Conservation (phyloP, 805 yeast genomes). For the Saturnispora silvae region DNA sequence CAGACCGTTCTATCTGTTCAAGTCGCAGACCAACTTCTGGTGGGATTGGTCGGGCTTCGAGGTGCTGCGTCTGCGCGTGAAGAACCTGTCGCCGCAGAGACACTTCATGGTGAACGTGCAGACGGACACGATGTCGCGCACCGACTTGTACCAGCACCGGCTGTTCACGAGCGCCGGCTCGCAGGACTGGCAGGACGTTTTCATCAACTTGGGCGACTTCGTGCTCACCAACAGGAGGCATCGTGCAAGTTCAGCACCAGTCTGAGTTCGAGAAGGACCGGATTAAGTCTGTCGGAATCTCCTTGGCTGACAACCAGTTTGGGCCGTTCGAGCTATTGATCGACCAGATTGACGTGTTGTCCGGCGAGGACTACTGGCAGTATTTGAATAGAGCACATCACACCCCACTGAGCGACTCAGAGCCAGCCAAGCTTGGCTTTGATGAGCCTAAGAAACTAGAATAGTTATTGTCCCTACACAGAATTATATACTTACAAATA, state of each 20-base stretch:
- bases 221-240: constrained; percentile 80
- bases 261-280: constrained; percentile 48
- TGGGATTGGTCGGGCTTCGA: constrained; percentile 65
- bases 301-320: constrained; percentile 64
- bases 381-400: constrained; percentile 20
- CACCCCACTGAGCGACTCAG: no score
- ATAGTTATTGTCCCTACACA: no score
- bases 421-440: no score
- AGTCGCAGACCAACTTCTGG: constrained; percentile 31
- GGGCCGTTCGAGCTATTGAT: constrained; percentile 65
- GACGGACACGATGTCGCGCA: constrained; percentile 65
- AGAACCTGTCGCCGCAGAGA: constrained; percentile 45
- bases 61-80: constrained; percentile 58
- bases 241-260: constrained; percentile 40
- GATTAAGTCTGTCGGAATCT: constrained; percentile 66
- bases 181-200: constrained; percentile 62
- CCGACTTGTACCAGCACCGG: constrained; percentile 77
- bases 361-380: constrained; percentile 40
- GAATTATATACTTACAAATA: no score
- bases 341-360: constrained; percentile 63
- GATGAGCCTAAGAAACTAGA: no score
- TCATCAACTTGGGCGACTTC: constrained; percentile 67
- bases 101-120: constrained; percentile 74
- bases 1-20: constrained; percentile 29
- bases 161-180: constrained; percentile 42